Evolutionary conservation across 306 rosid genomes (phyloP), one percentile per base, ranked within the genome.

Genomic region (Sphenostylis stenocarpa): DNA sequence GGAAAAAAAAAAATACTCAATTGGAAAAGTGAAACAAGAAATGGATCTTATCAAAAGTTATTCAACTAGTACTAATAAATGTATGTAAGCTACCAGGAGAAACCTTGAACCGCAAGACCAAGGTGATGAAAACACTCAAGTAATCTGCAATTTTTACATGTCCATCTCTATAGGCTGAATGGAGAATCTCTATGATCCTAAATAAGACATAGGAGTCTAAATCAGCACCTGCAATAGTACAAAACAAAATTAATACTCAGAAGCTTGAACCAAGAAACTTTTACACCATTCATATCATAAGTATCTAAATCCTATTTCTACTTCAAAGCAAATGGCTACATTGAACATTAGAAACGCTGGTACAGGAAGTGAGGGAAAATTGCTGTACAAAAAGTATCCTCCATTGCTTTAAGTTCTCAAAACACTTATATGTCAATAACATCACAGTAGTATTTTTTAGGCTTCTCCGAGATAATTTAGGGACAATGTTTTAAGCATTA

Each of bases 71-170:
- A 44, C 41, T 75, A 58, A 72, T 43, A 80, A 75, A 24, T 20
- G 9, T 68, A 26, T 28, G 62, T 73, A 44, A 78, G 34, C 14
- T 88, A 95, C 98, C 96, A 5, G 82, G 85, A 68, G 75, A 78
- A 87, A 87, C 96, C 80, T 80, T 80, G 76, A 85, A 90, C 15
- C 77, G 75, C 49, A 84, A 80, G 65, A 86, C 89, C 84, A 95
- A 84, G 26, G 96, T 92, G 77, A 87, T 72, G 83, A 80, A 82
- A 85, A 90, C 84, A 80, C 92, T 90, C 77, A 92, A 70, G 80
- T 80, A 82, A 85, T 89, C 91, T 1, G 86, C 87, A 62, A 90
- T 80, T 75, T 76, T 77, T 34, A 92, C 76, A 39, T 72, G 85
- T 49, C 97, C 96, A 24, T 73, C 87, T 67, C 68, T 79, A 79